phyloP scores from a whole-genome alignment of 2,329 filamentous ascomycete genomes.

The Fusarium domesticum region DNA sequence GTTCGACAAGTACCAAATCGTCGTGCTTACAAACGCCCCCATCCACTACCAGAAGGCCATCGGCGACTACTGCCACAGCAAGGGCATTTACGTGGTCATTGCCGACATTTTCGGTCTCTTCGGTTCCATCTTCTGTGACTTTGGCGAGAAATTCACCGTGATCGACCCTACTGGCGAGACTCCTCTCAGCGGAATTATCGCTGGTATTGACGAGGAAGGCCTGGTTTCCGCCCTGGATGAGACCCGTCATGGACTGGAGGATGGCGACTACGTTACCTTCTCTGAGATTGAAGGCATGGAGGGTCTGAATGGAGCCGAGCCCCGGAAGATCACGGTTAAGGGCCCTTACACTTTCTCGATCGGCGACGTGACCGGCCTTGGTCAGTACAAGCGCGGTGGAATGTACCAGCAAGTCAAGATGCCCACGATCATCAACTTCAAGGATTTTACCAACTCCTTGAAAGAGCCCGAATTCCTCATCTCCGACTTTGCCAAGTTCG shows the following conservation, averaged over 20 bases:
- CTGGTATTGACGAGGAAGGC: conserved; percentile 83
- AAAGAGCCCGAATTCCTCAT: conserved; percentile 86
- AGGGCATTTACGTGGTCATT: conserved; percentile 86
- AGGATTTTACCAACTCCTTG: conserved; percentile 71
- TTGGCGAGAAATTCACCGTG: conserved; percentile 89
- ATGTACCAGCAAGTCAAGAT: conserved; percentile 97
- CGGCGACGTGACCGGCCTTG: conserved; percentile 83
- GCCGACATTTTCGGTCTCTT: conserved; percentile 92
- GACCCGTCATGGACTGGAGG: conserved; percentile 89
- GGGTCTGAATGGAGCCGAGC: conserved; percentile 74
- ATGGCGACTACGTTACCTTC: conserved; percentile 95
- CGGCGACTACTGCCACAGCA: conserved; percentile 89
- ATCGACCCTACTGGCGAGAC: conserved; percentile 90
- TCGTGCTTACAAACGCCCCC: conserved; percentile 83
- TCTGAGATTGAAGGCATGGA: conserved; percentile 93
- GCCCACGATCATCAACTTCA: conserved; percentile 90
- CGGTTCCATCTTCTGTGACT: conserved; percentile 94
- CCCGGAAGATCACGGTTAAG: conserved; percentile 89
- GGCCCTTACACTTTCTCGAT: conserved; percentile 98
- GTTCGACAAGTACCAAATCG: conserved; percentile 86
- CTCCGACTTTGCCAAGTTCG: conserved; percentile 97
- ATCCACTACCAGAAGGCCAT: conserved; percentile 78
- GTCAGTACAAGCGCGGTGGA: conserved; percentile 83
- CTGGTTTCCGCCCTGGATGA: conserved; percentile 92
- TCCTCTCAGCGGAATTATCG: conserved; percentile 81